Evolutionary conservation across 495 filamentous ascomycete species (phyloP).

Genomic region (Lophiotrema nucula): DNA sequence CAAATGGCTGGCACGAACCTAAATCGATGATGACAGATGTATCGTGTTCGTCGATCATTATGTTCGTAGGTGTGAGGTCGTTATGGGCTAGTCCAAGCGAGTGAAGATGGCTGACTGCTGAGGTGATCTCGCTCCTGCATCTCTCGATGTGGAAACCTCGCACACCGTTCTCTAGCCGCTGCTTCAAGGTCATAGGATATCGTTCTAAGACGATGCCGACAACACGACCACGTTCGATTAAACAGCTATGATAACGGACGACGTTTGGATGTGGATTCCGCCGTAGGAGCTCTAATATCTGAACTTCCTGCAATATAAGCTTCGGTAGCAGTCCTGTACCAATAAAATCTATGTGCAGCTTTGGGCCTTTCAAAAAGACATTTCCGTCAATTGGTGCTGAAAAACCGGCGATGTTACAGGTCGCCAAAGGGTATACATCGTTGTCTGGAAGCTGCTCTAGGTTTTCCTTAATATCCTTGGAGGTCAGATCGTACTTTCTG

Average conservation of each 20-base stretch:
- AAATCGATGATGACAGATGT: slow-evolving; percentile 26
- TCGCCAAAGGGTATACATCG: slow-evolving; percentile 7
- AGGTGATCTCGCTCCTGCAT: slow-evolving; percentile 16
- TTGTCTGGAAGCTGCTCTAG: slow-evolving; percentile 8
- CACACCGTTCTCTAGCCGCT: slow-evolving; percentile 18
- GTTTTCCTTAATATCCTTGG: slow-evolving; percentile 11
- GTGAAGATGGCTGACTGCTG: slow-evolving; percentile 29
- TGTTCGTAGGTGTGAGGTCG: slow-evolving; percentile 29
- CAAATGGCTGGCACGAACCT: slow-evolving; percentile 30
- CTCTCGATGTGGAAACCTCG: slow-evolving; percentile 12
- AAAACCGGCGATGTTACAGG: slow-evolving; percentile 3
- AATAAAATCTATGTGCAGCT: slow-evolving; percentile 7
- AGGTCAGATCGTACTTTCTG: slow-evolving; percentile 15
- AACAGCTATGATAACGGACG: slow-evolving; percentile 25
- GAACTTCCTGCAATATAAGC: slow-evolving; percentile 26
- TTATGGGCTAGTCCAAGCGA: slow-evolving; percentile 35
- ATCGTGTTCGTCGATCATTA: slow-evolving; percentile 21
- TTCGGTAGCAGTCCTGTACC: slow-evolving; percentile 11
- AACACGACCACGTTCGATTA: slow-evolving; percentile 25
- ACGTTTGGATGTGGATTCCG: slow-evolving; percentile 23
- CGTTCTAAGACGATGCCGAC: slow-evolving; percentile 20
- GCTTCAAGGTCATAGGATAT: slow-evolving; percentile 18
- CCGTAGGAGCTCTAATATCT: slow-evolving; percentile 24
- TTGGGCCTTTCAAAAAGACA: slow-evolving; percentile 19
- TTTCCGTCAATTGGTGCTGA: slow-evolving; percentile 7